A percentile compares a stretch with the other conserved stretches of the same genome.
phyloP scores from a whole-genome alignment of 305 asterid genomes.

The Fraxinus baroniana region DNA sequence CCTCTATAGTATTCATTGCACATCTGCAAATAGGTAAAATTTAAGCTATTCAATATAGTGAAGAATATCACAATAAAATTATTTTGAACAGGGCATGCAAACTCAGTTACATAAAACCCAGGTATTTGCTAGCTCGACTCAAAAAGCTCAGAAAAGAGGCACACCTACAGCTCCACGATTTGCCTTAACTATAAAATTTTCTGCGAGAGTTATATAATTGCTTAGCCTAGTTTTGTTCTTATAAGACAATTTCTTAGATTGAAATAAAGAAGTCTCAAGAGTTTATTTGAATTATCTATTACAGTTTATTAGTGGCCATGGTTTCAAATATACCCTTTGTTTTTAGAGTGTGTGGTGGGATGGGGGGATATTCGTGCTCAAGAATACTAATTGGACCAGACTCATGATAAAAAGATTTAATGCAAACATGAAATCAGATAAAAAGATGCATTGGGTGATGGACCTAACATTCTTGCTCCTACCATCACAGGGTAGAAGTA shows the following conservation, averaged over 20 bases:
- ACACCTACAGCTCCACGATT: background rate
- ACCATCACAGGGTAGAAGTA: background rate
- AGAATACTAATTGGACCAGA: background rate
- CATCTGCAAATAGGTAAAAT: constrained; percentile 26
- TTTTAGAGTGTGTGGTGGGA: background rate
- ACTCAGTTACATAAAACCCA: background rate
- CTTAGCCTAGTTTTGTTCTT: background rate
- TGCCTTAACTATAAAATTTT: background rate
- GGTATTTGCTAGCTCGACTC: background rate
- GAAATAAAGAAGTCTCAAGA: background rate
- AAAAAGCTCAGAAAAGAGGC: background rate
- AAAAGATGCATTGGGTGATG: background rate
- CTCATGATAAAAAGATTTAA: background rate
- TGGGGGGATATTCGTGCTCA: background rate
- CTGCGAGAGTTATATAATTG: background rate
- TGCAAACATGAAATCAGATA: background rate
- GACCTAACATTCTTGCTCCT: background rate
- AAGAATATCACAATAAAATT: background rate
- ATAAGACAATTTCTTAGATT: background rate
- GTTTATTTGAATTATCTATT: background rate
- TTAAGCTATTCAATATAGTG: background rate
- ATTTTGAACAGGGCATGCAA: background rate
- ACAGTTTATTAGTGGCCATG: background rate
- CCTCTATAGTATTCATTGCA: constrained; percentile 22
- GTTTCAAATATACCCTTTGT: background rate